phyloP scores from a whole-genome alignment of 192 early-diverging fungal species.

The Dispira simplex region DNA sequence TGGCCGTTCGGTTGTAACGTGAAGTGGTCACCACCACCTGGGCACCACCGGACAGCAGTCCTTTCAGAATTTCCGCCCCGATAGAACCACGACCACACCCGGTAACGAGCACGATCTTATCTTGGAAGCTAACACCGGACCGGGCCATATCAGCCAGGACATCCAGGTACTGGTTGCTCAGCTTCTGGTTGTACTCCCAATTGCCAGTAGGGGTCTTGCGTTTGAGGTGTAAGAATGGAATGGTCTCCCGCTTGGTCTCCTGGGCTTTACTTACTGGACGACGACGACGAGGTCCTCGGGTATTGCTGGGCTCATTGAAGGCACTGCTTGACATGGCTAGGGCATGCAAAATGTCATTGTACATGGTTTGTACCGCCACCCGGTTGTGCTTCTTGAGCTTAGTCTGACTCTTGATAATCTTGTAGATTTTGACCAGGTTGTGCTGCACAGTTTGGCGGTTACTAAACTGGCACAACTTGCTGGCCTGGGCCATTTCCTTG shows the following conservation, averaged over 20 bases:
- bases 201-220: conserved; percentile 46
- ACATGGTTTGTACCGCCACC: conserved; percentile 46
- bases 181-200: conserved; percentile 66
- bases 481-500: conserved; percentile 63
- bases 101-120: conserved; percentile 74
- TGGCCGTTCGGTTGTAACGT: conserved; percentile 59
- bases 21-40: conserved; percentile 86
- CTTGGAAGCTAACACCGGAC: conserved; percentile 73
- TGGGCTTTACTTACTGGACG: conserved; percentile 22
- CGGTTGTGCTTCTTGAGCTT: conserved; percentile 60
- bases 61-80: conserved; percentile 67
- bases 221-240: conserved; percentile 65
- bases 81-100: conserved; percentile 86
- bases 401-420: conserved; percentile 62
- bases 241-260: conserved; percentile 38
- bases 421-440: conserved; percentile 60
- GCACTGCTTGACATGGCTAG: conserved; percentile 62
- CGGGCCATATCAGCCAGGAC: conserved; percentile 63
- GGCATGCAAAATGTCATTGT: conserved; percentile 51
- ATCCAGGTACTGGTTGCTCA: conserved; percentile 71
- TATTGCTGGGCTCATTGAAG: conserved; percentile 35
- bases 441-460: conserved; percentile 64
- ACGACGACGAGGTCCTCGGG: conserved; percentile 25
- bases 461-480: conserved; percentile 54
- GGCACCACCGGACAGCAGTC: conserved; percentile 73